These are phyloP conservation scores for Melanopsichium pennsylvanicum DNA, from an alignment of 1,284 basidiomycete species.

Conservation along the genomic window DNA sequence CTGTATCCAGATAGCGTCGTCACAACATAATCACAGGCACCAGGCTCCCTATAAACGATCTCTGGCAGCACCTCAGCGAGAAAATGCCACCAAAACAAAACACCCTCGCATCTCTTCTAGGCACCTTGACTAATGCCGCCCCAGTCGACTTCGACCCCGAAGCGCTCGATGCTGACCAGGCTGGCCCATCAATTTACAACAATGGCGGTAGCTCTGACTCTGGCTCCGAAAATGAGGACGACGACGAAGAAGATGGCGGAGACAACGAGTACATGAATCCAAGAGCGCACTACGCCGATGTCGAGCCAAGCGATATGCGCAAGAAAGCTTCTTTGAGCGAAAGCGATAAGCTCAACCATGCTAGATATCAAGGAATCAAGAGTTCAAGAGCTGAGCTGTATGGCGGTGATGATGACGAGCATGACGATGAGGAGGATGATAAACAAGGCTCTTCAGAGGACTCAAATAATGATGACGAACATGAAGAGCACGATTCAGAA, in stretches of 20 bases:
- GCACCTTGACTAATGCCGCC: constrained; percentile 37
- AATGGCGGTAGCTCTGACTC: constrained; percentile 8
- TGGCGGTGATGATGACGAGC: constrained; percentile 28
- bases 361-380: constrained; percentile 49
- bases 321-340: constrained; percentile 51
- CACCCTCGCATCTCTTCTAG: constrained; percentile 31
- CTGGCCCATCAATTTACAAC: constrained; percentile 11
- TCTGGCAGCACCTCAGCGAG: no score
- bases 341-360: constrained; percentile 35
- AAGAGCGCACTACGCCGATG: constrained; percentile 52
- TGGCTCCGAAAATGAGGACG: constrained; percentile 11
- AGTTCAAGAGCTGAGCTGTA: constrained; percentile 52
- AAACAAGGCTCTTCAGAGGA: constrained; percentile 14
- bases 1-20: no score
- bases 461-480: constrained; percentile 15
- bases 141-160: constrained; percentile 46
- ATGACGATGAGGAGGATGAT: constrained; percentile 17
- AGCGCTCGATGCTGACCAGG: constrained; percentile 28
- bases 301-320: constrained; percentile 47
- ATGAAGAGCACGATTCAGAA: constrained; percentile 11
- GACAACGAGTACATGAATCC: constrained; percentile 33
- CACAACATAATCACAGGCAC: no score
- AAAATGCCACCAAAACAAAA: constrained; percentile 28
- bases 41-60: no score
- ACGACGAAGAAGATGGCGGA: constrained; percentile 17